These are phyloP conservation scores for Echria macrotheca DNA, from an alignment of 495 filamentous ascomycete species.

Conservation along the genomic window DNA sequence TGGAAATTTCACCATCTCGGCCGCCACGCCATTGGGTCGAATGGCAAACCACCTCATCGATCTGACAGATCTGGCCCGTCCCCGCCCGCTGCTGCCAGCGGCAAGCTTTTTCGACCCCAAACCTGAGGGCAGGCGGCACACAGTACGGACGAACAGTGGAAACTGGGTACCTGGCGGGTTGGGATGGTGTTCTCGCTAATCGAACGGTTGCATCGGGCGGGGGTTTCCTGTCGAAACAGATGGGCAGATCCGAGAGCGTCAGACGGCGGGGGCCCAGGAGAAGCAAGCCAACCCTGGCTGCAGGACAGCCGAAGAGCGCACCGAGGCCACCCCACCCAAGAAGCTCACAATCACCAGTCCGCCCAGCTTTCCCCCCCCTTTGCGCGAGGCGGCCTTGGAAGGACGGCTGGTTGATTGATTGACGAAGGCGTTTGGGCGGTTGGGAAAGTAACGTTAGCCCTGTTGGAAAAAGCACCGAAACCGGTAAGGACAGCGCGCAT, in stretches of 20 bases:
- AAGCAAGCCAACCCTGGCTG: constrained; percentile 12
- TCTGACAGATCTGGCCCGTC: constrained; percentile 20
- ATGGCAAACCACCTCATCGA: constrained; percentile 11
- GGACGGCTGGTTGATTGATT: no score
- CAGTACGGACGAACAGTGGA: neutral
- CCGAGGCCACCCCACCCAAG: neutral
- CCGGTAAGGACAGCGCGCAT: neutral
- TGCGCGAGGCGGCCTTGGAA: no score
- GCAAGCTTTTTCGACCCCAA: neutral
- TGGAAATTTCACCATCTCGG: neutral
- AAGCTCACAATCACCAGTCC: no score
- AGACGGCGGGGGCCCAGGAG: constrained; percentile 14
- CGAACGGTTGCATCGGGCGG: constrained; percentile 29
- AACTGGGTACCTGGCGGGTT: constrained; percentile 4
- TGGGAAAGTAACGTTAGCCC: no score
- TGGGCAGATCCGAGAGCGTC: constrained; percentile 19
- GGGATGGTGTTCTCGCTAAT: constrained; percentile 29
- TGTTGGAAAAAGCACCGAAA: no score
- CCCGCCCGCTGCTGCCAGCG: constrained; percentile 16
- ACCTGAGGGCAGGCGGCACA: neutral
- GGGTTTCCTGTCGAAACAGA: constrained; percentile 17
- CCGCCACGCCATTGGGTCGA: constrained; percentile 8
- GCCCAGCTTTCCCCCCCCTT: no score
- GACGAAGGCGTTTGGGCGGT: no score
- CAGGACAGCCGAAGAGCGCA: constrained; percentile 6